phyloP scores from a whole-genome alignment of 1,284 basidiomycete genomes.

The Puccinia novopanici region DNA sequence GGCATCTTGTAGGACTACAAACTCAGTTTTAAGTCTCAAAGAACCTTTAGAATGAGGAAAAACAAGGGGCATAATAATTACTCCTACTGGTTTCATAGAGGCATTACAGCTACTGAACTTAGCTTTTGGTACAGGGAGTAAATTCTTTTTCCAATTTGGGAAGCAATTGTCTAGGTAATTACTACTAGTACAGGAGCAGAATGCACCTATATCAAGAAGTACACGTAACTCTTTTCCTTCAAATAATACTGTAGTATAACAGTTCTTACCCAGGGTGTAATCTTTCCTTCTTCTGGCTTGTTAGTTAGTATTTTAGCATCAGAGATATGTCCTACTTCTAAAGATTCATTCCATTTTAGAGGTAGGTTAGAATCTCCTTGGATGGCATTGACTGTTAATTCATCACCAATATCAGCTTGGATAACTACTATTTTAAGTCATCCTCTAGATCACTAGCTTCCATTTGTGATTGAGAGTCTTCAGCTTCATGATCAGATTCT shows the following conservation, averaged over 20 bases:
- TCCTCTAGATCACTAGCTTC: not conserved
- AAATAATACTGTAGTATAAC: not conserved
- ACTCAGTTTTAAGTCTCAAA: not conserved
- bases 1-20: conserved; percentile 13
- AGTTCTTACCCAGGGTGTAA: not conserved
- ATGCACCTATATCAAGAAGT: conserved; percentile 6
- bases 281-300: conserved; percentile 1
- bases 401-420: conserved; percentile 5
- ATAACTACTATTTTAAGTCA: not conserved
- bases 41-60: conserved; percentile 17
- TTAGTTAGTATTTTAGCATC: conserved; percentile 8
- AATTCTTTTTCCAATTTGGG: not conserved
- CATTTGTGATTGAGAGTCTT: not conserved
- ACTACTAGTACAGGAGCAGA: conserved; percentile 12
- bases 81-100: conserved; percentile 6
- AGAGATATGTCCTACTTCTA: conserved; percentile 5
- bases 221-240: not conserved
- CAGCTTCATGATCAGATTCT: too few relatives aligned
- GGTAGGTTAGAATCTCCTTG: conserved; percentile 9
- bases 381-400: not conserved
- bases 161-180: not conserved
- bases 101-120: conserved; percentile 18
- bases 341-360: not conserved
- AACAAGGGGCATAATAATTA: not conserved
- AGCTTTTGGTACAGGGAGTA: not conserved